These are phyloP conservation scores for Eucalyptus brandiana DNA, from an alignment of 345 rosid species.

Conservation along the genomic window DNA sequence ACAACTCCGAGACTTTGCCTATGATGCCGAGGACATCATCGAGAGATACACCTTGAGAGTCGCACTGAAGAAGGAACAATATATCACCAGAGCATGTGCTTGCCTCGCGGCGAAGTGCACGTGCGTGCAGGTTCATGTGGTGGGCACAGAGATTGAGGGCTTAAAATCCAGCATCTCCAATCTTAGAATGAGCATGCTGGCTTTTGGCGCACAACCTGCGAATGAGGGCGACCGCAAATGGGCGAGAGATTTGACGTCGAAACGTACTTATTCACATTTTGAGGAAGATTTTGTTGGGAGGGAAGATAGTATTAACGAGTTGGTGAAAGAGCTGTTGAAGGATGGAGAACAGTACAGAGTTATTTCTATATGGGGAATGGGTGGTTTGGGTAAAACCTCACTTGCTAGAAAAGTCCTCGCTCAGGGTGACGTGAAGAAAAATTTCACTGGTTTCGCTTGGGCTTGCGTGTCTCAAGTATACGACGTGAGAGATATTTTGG, in stretches of 20 bases:
- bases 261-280: no score
- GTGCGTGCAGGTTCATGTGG: not conserved
- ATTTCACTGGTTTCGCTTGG: constrained; percentile 17
- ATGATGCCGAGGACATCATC: constrained; percentile 6
- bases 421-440: not conserved
- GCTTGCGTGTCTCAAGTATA: constrained; percentile 21
- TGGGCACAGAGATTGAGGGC: constrained; percentile 3
- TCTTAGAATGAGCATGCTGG: constrained; percentile 15
- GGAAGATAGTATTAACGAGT: not conserved
- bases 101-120: not conserved
- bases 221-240: not conserved
- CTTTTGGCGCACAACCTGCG: not conserved
- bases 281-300: constrained; percentile 3
- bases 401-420: constrained; percentile 22
- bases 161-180: constrained; percentile 17
- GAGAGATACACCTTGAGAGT: not conserved
- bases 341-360: not conserved
- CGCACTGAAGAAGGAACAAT: not conserved
- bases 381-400: constrained; percentile 36
- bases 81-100: not conserved
- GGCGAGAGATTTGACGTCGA: rapidly evolving
- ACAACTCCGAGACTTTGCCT: not conserved
- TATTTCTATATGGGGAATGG: constrained; percentile 34
- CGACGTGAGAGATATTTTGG: constrained; percentile 6
- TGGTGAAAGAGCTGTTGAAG: not conserved